These are phyloP conservation scores for Umbelopsis isabellina DNA, from an alignment of 192 early-diverging fungal genomes.

Conservation along the genomic window DNA sequence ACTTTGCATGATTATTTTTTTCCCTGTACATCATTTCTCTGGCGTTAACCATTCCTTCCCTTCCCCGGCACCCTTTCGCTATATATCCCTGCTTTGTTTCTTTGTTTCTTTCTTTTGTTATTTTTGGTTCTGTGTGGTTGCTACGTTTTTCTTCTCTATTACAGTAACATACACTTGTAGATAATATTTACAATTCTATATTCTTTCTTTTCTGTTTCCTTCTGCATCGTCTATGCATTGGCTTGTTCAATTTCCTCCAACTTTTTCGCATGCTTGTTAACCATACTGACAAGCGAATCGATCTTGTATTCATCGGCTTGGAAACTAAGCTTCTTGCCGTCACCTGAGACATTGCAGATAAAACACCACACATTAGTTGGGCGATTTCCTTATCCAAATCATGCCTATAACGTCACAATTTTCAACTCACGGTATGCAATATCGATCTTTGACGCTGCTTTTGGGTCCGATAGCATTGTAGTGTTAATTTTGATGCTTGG, in stretches of 20 bases:
- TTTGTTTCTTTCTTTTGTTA: not conserved
- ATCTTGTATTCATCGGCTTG: conserved; percentile 52
- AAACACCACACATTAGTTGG: not conserved
- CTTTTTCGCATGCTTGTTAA: conserved; percentile 59
- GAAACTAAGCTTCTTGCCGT: conserved; percentile 51
- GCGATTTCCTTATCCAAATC: not conserved
- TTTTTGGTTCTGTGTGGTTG: conserved; percentile 10
- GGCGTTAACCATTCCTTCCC: not conserved
- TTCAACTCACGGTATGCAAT: conserved; percentile 50
- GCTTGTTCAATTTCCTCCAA: conserved; percentile 56
- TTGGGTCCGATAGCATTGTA: conserved; percentile 45
- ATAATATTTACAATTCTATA: conserved; percentile 17
- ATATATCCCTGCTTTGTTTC: not conserved
- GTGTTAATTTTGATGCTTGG: conserved; percentile 53
- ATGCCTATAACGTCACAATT: not conserved
- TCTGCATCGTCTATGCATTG: conserved; percentile 39
- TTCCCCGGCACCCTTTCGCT: not conserved
- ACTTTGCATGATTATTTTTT: conserved; percentile 2
- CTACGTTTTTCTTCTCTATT: conserved; percentile 11
- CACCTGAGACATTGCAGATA: conserved; percentile 31
- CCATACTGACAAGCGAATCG: conserved; percentile 45
- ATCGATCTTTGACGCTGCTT: conserved; percentile 41
- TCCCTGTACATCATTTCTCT: not conserved
- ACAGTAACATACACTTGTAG: conserved; percentile 17
- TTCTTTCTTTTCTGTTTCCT: conserved; percentile 10